These are phyloP conservation scores for Boletus subcaerulescens DNA, from an alignment of 768 basidiomycete species.

Conservation along the genomic window DNA sequence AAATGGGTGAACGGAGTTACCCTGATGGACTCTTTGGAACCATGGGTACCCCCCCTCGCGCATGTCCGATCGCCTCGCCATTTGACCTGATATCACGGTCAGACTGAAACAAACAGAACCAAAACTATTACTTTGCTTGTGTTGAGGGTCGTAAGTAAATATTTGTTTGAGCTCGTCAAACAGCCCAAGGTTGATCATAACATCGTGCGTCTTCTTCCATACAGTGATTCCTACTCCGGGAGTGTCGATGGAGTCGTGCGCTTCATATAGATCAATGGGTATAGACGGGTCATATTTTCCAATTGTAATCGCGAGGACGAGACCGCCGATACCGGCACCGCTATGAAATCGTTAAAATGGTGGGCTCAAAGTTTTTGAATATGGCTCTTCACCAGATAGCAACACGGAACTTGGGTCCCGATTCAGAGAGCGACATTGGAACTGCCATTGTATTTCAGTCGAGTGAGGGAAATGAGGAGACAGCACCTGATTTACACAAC, in stretches of 20 bases:
- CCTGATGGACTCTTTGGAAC: slow-evolving; percentile 16
- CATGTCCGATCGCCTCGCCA: slow-evolving; percentile 28
- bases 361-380: neutral
- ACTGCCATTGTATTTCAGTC: neutral
- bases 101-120: neutral
- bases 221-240: slow-evolving; percentile 44
- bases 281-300: slow-evolving; percentile 31
- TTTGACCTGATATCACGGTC: neutral
- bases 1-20: slow-evolving; percentile 11
- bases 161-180: slow-evolving; percentile 31
- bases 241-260: slow-evolving; percentile 38
- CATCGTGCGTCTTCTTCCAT: slow-evolving; percentile 45
- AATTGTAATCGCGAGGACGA: slow-evolving; percentile 41
- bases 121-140: slow-evolving; percentile 4
- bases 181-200: slow-evolving; percentile 44
- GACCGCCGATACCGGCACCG: slow-evolving; percentile 44
- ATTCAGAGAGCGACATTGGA: neutral
- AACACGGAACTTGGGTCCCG: slow-evolving; percentile 13
- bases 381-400: slow-evolving; percentile 21
- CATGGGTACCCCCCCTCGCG: slow-evolving; percentile 31
- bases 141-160: slow-evolving; percentile 8
- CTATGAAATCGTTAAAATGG: slow-evolving; percentile 3
- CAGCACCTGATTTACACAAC: neutral
- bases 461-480: neutral
- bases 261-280: slow-evolving; percentile 46